Evolutionary conservation across 352 stramenopile species (phyloP).

Genomic region (Hyaloperonospora arabidopsidis): DNA sequence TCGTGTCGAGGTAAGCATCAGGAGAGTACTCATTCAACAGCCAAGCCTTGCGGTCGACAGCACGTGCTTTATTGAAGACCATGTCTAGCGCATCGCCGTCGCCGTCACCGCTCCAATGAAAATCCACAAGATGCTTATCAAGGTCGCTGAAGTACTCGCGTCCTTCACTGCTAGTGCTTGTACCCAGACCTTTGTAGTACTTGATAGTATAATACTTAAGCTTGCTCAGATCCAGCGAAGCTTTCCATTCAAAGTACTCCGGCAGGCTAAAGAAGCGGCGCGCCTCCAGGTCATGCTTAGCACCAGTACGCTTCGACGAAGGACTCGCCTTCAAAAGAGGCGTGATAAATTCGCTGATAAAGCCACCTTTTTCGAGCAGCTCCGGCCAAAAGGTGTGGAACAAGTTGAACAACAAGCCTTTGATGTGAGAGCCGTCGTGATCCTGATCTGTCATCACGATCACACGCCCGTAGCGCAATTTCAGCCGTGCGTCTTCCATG

Average conservation of each 20-base stretch:
- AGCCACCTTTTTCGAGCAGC: conserved; percentile 90
- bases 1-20: conserved; percentile 92
- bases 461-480: conserved; percentile 96
- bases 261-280: conserved; percentile 96
- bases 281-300: conserved; percentile 50
- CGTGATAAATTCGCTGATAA: conserved; percentile 99
- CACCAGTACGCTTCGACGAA: conserved; percentile 42
- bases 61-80: conserved; percentile 96
- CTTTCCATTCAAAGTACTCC: conserved; percentile 95
- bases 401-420: conserved; percentile 98
- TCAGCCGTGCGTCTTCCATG: conserved; percentile 80
- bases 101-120: conserved; percentile 52
- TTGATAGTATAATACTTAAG: conserved; percentile 94
- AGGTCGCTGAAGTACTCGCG: conserved; percentile 98
- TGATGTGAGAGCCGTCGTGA: conserved; percentile 98
- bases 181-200: conserved; percentile 99
- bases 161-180: conserved; percentile 93
- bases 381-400: conserved; percentile 98
- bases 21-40: conserved; percentile 83
- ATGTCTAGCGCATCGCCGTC: conserved; percentile 96
- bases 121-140: conserved; percentile 90
- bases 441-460: conserved; percentile 99
- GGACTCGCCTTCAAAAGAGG: conserved; percentile 96
- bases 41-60: conserved; percentile 95
- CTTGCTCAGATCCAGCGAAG: conserved; percentile 31